A percentile compares a stretch with the other conserved stretches of the same genome.
Conservation (phyloP, 305 asterid species). For the Solanum hybrid region DNA sequence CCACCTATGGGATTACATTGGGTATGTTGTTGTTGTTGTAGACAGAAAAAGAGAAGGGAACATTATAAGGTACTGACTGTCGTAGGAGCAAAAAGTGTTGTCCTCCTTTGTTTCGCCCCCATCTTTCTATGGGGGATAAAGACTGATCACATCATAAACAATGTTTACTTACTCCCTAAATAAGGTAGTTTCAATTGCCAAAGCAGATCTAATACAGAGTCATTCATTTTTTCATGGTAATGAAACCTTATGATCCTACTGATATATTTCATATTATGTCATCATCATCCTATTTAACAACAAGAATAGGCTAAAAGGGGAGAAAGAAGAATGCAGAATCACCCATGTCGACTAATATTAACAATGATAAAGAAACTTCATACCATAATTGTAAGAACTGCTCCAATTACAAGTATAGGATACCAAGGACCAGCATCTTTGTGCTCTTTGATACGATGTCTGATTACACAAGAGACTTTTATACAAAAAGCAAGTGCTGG, state of each 20-base stretch:
- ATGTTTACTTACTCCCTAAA: background rate
- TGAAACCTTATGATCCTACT: background rate
- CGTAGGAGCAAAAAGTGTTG: background rate
- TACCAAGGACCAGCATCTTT: conserved; percentile 48
- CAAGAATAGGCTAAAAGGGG: background rate
- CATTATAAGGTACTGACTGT: background rate
- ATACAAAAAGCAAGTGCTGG: conserved; percentile 60
- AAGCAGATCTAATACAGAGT: background rate
- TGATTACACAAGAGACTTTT: conserved; percentile 29
- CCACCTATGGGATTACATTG: background rate
- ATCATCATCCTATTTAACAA: background rate
- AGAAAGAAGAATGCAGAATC: background rate
- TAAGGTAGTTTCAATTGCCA: background rate
- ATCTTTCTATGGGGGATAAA: background rate
- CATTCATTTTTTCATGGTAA: background rate
- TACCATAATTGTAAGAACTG: conserved; percentile 55
- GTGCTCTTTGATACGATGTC: conserved; percentile 20
- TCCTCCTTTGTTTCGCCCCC: background rate
- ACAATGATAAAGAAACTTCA: background rate
- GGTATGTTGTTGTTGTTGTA: background rate
- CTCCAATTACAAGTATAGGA: conserved; percentile 39
- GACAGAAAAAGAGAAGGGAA: background rate
- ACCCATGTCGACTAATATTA: conserved; percentile 7
- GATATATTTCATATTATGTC: background rate
- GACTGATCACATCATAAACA: background rate